Base-by-base conservation (phyloP, 176 grass and related monocot species). In the Lolium perenne region DNA sequence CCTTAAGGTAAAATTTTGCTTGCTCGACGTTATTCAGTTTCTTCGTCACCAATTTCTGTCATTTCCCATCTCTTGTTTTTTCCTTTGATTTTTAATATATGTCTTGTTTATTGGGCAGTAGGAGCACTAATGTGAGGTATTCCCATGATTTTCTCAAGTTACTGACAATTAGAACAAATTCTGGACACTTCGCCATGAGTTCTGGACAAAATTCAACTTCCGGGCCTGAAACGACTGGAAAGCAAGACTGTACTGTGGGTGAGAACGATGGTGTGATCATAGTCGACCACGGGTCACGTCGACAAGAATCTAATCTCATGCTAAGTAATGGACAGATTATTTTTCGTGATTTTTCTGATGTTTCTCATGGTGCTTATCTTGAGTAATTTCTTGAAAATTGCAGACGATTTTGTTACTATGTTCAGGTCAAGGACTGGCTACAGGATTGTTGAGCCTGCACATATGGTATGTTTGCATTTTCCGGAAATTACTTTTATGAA, bases 241-340 rank as follows among this genome's bases (percentile, higher is more conserved):
- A 10, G 14, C 76, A 81, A 4, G 69, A 86, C 80, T 78, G 69
- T 50, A 49, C 32, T 20, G 63, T 89, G 47, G 84, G 86, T n/a
- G 86, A 92, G 35, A 95, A 92, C 63, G 93, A 95, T 91, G 92
- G 81, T 29, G 88, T 98, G 76, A 84, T 94, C 78, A 95, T 98
- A 82, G 93, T 98, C 0, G 93, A 98, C 55, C 96, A 98, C 23
- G 96, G 96, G n/a, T 98, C 96, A 58, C 90, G 96, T 40, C 91
- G 92, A 45, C 86, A 95, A 84, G 92, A 98, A 72, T 98, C 91
- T 21, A 98, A 98, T 86, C 77, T 92, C 79, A 88, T 98, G 96
- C 90, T 98, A 80, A 88, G 96, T 98, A 91, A 92, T 80, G 51
- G 48, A 78, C 32, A 20, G 17, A 35, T 21, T 81, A 4, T 38